Conservation (phyloP, 208 protist genomes). For the Strigomonas oncopelti region DNA sequence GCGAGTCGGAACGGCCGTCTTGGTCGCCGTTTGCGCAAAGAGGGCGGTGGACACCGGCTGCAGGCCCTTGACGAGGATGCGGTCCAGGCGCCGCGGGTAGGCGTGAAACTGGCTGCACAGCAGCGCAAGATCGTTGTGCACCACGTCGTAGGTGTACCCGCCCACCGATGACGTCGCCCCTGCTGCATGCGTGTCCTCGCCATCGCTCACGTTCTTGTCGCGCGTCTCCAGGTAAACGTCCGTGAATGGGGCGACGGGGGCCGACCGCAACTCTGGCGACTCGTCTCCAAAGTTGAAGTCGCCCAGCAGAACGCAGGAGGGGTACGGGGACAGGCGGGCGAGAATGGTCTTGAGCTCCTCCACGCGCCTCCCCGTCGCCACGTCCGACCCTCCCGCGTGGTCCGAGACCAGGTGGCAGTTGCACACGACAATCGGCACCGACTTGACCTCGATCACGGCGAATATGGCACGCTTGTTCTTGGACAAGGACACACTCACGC, state of each 20-base stretch:
- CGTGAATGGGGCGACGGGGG: neutral
- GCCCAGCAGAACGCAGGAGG: constrained; percentile 3
- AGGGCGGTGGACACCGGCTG: neutral
- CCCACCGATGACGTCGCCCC: constrained; percentile 5
- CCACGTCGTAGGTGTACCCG: constrained; percentile 14
- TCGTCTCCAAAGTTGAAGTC: constrained; percentile 21
- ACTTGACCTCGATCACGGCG: constrained; percentile 7
- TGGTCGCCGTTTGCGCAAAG: constrained; percentile 4
- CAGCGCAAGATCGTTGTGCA: constrained; percentile 6
- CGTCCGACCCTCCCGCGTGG: neutral
- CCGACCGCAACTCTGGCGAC: neutral
- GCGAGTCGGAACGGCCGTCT: neutral
- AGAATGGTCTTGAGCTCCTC: constrained; percentile 11
- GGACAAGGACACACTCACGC: constrained; percentile 3
- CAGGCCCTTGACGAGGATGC: constrained; percentile 10
- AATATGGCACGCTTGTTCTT: constrained; percentile 16
- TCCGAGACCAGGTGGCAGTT: constrained; percentile 15
- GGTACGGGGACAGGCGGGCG: constrained; percentile 3
- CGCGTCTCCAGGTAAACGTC: constrained; percentile 1
- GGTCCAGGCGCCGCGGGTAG: constrained; percentile 15
- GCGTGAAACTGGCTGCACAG: constrained; percentile 1
- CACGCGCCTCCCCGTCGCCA: neutral
- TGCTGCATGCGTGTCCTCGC: neutral
- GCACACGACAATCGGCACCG: constrained; percentile 1
- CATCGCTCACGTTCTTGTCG: neutral